phyloP scores from a whole-genome alignment of 768 basidiomycete genomes.

The Nidularia pulvinata region DNA sequence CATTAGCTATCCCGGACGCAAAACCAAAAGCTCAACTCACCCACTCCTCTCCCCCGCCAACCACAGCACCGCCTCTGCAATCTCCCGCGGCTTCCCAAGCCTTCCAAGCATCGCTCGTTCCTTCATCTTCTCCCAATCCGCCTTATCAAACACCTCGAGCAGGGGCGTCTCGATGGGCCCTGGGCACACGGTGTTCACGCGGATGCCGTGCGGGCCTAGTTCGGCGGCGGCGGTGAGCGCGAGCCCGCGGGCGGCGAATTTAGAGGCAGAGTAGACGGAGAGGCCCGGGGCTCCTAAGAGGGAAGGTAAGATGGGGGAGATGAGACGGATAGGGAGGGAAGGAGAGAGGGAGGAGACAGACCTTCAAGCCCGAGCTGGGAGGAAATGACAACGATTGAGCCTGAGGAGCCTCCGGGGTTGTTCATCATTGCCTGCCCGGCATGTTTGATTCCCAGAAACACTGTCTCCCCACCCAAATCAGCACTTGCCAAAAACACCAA shows the following conservation, averaged over 20 bases:
- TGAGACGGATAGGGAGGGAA: not conserved
- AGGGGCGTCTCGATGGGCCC: conserved; percentile 11
- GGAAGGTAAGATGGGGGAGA: not conserved
- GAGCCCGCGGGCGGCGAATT: conserved; percentile 11
- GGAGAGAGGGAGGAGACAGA: not conserved
- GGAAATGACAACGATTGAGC: conserved; percentile 13
- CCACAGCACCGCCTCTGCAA: conserved; percentile 11
- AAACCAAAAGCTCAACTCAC: too few relatives aligned
- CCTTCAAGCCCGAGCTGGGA: conserved; percentile 14
- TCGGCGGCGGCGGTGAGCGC: conserved; percentile 12
- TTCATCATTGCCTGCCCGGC: conserved; percentile 7
- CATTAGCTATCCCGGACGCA: too few relatives aligned
- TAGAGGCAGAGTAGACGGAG: conserved; percentile 12
- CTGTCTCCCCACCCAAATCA: not conserved
- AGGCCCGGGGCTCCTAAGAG: conserved; percentile 10
- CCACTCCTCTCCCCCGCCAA: not conserved
- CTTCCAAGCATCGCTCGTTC: conserved; percentile 7
- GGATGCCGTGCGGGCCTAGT: conserved; percentile 9
- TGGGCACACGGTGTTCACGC: conserved; percentile 12
- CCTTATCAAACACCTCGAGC: conserved; percentile 7
- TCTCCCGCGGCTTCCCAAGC: conserved; percentile 8
- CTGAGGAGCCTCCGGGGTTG: conserved; percentile 7
- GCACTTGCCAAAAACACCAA: too few relatives aligned
- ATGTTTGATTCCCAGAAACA: conserved; percentile 9
- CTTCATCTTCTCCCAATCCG: conserved; percentile 8